Evolutionary conservation across 805 yeast genomes (phyloP).

Genomic region (Candida maltosa): DNA sequence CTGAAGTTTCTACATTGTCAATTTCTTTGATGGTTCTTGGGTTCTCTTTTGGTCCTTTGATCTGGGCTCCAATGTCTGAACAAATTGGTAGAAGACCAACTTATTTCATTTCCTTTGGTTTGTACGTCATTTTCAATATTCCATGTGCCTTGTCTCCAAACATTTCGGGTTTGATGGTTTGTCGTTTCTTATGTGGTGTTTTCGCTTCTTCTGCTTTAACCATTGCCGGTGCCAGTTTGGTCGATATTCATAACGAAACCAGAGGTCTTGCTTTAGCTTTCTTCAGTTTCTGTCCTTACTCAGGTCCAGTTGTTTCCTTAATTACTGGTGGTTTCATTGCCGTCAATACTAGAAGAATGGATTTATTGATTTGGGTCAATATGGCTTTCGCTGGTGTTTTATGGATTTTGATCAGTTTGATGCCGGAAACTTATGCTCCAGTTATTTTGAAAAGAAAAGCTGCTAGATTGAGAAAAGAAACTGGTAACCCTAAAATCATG

Average conservation of each 20-base stretch:
- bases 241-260: slow-evolving; percentile 79
- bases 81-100: slow-evolving; percentile 83
- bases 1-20: slow-evolving; percentile 75
- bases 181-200: slow-evolving; percentile 86
- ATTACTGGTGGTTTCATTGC: slow-evolving; percentile 83
- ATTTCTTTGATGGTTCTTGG: slow-evolving; percentile 90
- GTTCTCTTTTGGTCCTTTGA: slow-evolving; percentile 78
- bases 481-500: slow-evolving; percentile 82
- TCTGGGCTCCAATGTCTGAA: slow-evolving; percentile 90
- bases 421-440: slow-evolving; percentile 94
- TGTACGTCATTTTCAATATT: slow-evolving; percentile 76
- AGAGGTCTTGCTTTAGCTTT: slow-evolving; percentile 89
- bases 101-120: slow-evolving; percentile 68
- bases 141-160: slow-evolving; percentile 86
- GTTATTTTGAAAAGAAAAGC: slow-evolving; percentile 71
- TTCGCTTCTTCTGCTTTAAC: slow-evolving; percentile 80
- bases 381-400: slow-evolving; percentile 87
- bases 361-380: slow-evolving; percentile 82
- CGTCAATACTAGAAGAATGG: slow-evolving; percentile 65
- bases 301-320: slow-evolving; percentile 91
- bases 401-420: slow-evolving; percentile 60
- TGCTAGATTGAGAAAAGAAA: slow-evolving; percentile 62
- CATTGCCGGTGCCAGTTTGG: slow-evolving; percentile 86
- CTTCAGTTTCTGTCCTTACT: slow-evolving; percentile 88
- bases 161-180: slow-evolving; percentile 74